Conservation (phyloP, 306 rosid genomes). For the barrel medic (Medicago truncatula) region DNA sequence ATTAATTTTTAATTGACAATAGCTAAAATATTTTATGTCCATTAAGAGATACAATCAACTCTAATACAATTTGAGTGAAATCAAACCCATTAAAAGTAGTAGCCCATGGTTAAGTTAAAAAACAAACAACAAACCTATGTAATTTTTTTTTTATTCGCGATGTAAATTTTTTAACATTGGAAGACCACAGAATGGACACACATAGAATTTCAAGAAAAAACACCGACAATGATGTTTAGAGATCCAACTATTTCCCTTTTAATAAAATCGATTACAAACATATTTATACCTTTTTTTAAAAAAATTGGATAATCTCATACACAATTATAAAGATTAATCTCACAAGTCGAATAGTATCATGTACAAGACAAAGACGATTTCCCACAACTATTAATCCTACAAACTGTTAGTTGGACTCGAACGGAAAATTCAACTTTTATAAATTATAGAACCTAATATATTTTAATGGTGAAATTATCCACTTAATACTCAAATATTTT, state of each 20-base stretch:
- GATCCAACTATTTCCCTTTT: neutral
- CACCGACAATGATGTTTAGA: neutral
- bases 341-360: no score
- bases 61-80: neutral
- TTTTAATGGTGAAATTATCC: no score
- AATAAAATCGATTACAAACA: neutral
- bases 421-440: no score
- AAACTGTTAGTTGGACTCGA: no score
- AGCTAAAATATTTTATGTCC: neutral
- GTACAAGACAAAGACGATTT: no score
- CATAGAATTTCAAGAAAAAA: slow-evolving; percentile 15
- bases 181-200: slow-evolving; percentile 22
- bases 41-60: neutral
- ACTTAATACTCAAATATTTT: no score
- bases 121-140: slow-evolving; percentile 12
- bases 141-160: no score
- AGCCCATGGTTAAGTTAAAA: slow-evolving; percentile 35
- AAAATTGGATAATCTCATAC: no score
- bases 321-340: no score
- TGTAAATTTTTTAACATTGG: neutral
- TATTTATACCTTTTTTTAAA: neutral
- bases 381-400: neutral
- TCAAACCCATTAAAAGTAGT: neutral
- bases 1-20: neutral
- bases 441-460: no score